Percentiles rank a stretch among this genome's conserved stretches.
phyloP scores from a whole-genome alignment of 2,329 filamentous ascomycete genomes.

The Tolypocladium guangdongense region DNA sequence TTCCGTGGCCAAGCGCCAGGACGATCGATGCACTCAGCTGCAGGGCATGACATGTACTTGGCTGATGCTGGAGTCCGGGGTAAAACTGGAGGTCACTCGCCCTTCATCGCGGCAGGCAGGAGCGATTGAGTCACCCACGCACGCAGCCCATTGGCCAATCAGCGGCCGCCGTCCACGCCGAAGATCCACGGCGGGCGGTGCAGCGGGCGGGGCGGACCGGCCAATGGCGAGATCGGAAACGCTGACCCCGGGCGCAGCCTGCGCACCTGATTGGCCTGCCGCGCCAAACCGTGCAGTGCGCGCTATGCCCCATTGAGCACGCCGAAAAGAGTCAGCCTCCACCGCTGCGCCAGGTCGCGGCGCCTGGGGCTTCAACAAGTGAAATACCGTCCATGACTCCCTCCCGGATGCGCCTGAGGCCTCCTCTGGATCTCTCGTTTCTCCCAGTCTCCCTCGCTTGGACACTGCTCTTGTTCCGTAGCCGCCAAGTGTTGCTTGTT shows the following conservation, averaged over 20 bases:
- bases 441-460: conserved; percentile 4
- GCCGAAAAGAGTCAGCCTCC: conserved; percentile 31
- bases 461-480: not conserved
- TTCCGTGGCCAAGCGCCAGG: not conserved
- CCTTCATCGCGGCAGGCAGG: not conserved
- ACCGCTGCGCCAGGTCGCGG: conserved; percentile 20
- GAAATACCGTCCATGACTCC: conserved; percentile 25
- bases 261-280: conserved; percentile 15
- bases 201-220: not conserved
- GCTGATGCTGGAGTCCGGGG: conserved; percentile 2
- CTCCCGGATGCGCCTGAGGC: conserved; percentile 20
- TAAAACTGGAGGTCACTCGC: conserved; percentile 3
- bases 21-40: not conserved
- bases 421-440: conserved; percentile 11
- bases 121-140: conserved; percentile 19
- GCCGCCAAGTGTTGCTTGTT: not conserved
- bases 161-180: conserved; percentile 19
- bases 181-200: conserved; percentile 18
- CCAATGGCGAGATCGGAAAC: conserved; percentile 16
- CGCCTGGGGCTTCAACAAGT: conserved; percentile 11
- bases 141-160: conserved; percentile 21
- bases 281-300: conserved; percentile 1
- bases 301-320: conserved; percentile 30
- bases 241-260: conserved; percentile 3
- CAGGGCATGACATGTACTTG: not conserved